Percentiles rank a stretch among this genome's conserved stretches.
Evolutionary conservation across 2,329 filamentous ascomycete species (phyloP).

Genomic region (Plenodomus biglobosus): DNA sequence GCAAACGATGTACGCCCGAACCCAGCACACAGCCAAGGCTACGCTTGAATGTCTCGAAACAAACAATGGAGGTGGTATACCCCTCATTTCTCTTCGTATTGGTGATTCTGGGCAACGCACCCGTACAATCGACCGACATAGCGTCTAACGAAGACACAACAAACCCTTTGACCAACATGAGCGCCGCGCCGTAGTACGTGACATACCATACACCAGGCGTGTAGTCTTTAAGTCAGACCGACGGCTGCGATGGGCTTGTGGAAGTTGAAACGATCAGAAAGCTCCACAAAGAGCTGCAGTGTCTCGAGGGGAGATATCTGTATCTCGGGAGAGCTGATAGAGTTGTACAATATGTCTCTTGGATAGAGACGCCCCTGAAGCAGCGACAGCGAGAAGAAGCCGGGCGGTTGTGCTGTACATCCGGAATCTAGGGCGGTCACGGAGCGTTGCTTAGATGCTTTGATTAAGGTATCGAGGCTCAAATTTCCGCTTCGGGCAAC

Average conservation of each 20-base stretch:
- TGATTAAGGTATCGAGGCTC: not conserved
- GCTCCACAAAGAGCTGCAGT: slow-evolving; percentile 33
- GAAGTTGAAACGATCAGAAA: slow-evolving; percentile 21
- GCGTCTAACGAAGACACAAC: slow-evolving; percentile 37
- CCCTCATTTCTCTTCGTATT: slow-evolving; percentile 19
- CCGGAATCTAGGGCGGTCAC: too few relatives aligned
- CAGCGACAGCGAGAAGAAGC: not conserved
- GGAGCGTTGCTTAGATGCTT: not conserved
- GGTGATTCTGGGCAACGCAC: slow-evolving; percentile 12
- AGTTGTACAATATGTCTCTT: too few relatives aligned
- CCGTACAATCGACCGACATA: slow-evolving; percentile 32
- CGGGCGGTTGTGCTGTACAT: too few relatives aligned
- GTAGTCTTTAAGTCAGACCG: slow-evolving; percentile 19
- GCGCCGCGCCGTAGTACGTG: slow-evolving; percentile 27
- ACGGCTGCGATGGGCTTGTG: slow-evolving; percentile 14
- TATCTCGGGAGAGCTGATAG: slow-evolving; percentile 22
- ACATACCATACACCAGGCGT: slow-evolving; percentile 32
- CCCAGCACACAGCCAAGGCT: not conserved
- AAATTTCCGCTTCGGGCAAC: not conserved
- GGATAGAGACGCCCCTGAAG: not conserved
- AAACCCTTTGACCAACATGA: slow-evolving; percentile 24
- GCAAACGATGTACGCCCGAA: too few relatives aligned
- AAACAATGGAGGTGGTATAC: slow-evolving; percentile 9
- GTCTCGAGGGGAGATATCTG: slow-evolving; percentile 26
- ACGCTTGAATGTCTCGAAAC: slow-evolving; percentile 1